Conservation (phyloP, 192 early-diverging fungal species). For the Entomortierella parvispora region DNA sequence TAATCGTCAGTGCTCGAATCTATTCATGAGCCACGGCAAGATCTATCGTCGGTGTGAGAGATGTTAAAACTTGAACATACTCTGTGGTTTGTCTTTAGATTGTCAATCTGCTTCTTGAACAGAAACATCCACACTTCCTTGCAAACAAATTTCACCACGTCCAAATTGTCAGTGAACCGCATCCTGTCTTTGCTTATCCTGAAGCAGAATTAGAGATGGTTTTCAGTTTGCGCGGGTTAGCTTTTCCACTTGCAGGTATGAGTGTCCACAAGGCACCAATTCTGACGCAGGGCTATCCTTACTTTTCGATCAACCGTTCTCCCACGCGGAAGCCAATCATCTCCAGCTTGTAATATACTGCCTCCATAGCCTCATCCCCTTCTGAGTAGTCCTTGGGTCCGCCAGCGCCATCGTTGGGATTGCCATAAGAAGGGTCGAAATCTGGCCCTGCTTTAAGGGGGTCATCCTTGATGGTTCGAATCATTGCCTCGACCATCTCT, state of each 20-base stretch:
- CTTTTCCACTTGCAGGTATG: too few species aligned
- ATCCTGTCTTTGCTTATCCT: slow-evolving; percentile 88
- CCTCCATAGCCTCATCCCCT: slow-evolving; percentile 82
- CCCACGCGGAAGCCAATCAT: slow-evolving; percentile 92
- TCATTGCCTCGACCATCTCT: slow-evolving; percentile 80
- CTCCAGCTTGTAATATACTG: slow-evolving; percentile 92
- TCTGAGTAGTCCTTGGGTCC: slow-evolving; percentile 50
- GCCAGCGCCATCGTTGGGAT: slow-evolving; percentile 39
- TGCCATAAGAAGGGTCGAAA: slow-evolving; percentile 18
- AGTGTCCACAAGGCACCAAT: too few species aligned
- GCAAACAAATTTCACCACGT: slow-evolving; percentile 99
- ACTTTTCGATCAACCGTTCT: slow-evolving; percentile 87
- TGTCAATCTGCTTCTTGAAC: slow-evolving; percentile 98
- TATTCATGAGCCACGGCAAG: not conserved
- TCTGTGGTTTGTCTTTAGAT: slow-evolving; percentile 98
- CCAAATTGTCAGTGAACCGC: slow-evolving; percentile 92
- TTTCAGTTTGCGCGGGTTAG: too few species aligned
- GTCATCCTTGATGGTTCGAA: slow-evolving; percentile 62
- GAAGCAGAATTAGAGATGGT: not conserved
- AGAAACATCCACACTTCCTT: slow-evolving; percentile 96
- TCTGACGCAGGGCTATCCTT: too few species aligned
- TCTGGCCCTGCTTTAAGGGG: slow-evolving; percentile 32
- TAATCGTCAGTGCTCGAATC: slow-evolving; percentile 1
- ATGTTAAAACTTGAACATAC: slow-evolving; percentile 51
- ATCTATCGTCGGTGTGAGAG: not conserved